A percentile compares a stretch with the other conserved stretches of the same genome.
Conservation (phyloP, 225 moss, liverwort and hornwort species). For the Marchantia polymorpha region DNA sequence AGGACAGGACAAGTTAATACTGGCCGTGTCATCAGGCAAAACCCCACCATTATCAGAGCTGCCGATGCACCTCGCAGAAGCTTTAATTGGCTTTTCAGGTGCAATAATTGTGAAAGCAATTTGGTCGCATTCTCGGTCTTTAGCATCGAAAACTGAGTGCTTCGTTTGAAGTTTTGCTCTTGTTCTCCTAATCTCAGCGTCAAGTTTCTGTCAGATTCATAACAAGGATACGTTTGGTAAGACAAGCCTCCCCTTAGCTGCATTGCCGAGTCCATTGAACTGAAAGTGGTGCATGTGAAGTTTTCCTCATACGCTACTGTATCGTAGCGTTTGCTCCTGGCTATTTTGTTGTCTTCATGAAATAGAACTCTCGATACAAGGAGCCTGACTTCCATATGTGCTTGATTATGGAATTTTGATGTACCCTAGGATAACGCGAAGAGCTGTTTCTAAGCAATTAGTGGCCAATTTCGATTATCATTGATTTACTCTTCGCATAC, state of each 20-base stretch:
- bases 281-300: background rate
- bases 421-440: too few species aligned
- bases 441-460: too few species aligned
- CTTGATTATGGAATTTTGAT: too few species aligned
- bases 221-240: background rate
- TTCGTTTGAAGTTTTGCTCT: constrained; percentile 31
- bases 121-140: background rate
- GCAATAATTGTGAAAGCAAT: background rate
- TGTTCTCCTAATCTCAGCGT: constrained; percentile 40
- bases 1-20: background rate
- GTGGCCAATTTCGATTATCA: too few species aligned
- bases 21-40: background rate
- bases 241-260: background rate
- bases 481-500: too few species aligned
- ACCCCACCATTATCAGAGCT: background rate
- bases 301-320: background rate
- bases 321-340: background rate
- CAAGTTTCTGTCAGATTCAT: constrained; percentile 36
- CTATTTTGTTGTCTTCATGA: background rate
- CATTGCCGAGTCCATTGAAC: background rate
- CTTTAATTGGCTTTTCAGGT: constrained; percentile 10
- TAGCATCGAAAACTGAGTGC: constrained; percentile 6
- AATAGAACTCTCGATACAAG: background rate
- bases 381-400: background rate
- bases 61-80: background rate